Conservation (phyloP, 805 yeast genomes). For the Scheffersomyces stipitis region DNA sequence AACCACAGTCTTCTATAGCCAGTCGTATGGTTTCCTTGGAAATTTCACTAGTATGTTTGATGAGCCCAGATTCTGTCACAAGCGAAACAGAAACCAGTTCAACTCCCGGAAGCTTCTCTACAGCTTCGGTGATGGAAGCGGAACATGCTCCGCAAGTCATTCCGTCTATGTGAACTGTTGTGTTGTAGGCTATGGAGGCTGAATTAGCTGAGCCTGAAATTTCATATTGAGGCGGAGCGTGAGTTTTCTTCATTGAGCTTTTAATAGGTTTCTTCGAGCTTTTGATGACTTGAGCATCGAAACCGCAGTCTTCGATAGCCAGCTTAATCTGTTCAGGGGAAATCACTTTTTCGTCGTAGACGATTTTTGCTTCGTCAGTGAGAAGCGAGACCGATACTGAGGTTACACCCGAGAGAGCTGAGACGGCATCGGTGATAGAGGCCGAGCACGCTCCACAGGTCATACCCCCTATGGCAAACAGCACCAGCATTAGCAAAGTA, state of each 20-base stretch:
- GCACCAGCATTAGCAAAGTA: no score
- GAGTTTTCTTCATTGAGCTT: no score
- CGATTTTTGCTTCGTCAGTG: constrained; percentile 27
- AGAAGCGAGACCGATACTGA: constrained; percentile 21
- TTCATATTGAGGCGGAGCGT: no score
- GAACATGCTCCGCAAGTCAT: constrained; percentile 94
- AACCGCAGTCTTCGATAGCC: constrained; percentile 52
- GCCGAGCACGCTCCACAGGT: constrained; percentile 27
- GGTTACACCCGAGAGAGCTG: constrained; percentile 11
- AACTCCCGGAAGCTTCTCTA: constrained; percentile 53
- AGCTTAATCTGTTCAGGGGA: constrained; percentile 3
- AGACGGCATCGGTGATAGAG: constrained; percentile 20
- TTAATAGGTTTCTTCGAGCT: not conserved
- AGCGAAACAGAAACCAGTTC: constrained; percentile 61
- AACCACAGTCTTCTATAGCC: constrained; percentile 62
- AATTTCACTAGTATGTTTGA: constrained; percentile 44
- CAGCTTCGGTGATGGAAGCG: constrained; percentile 58
- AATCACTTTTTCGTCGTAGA: constrained; percentile 11
- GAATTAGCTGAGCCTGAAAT: no score
- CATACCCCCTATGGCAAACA: no score
- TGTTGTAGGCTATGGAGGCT: not conserved
- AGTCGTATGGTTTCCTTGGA: constrained; percentile 42
- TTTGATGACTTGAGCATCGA: constrained; percentile 40
- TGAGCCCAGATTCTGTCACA: constrained; percentile 69
- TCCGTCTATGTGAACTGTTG: constrained; percentile 47